Evolutionary conservation across 176 grass and related monocot species (phyloP).

Genomic region (Bromus sterilis): DNA sequence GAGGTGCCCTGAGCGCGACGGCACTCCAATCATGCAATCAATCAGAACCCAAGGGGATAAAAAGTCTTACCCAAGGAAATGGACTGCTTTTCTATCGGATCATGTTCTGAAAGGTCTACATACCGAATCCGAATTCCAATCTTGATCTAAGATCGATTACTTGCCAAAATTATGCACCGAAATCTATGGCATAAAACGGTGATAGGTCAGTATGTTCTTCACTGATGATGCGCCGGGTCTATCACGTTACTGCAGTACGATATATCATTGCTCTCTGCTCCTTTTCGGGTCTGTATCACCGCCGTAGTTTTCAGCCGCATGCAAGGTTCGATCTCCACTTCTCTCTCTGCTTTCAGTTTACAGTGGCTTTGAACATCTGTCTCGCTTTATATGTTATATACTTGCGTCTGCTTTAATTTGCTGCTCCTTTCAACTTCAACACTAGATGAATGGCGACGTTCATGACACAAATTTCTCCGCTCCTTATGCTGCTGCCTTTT

Average conservation of each 20-base stretch:
- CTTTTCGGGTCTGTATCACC: background rate
- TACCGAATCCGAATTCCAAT: background rate
- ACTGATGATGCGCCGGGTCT: background rate
- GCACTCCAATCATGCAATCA: background rate
- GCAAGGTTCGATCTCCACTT: constrained; percentile 8
- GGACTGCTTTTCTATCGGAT: constrained; percentile 10
- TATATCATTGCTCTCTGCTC: background rate
- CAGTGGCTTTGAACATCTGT: background rate
- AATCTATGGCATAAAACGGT: background rate
- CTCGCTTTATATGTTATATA: background rate
- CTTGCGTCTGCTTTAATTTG: background rate
- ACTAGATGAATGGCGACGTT: background rate
- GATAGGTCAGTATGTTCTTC: background rate
- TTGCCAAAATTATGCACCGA: background rate
- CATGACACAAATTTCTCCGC: background rate
- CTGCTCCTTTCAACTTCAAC: background rate
- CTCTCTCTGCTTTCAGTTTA: background rate
- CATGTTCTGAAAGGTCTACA: background rate
- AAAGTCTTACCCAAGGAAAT: background rate
- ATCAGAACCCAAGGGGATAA: background rate
- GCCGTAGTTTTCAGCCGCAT: background rate
- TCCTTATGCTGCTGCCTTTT: background rate
- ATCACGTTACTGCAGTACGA: background rate
- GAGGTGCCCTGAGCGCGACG: background rate
- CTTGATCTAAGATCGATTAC: background rate